These are phyloP conservation scores for Linderina pennispora DNA, from an alignment of 192 early-diverging fungal genomes.

Conservation along the genomic window DNA sequence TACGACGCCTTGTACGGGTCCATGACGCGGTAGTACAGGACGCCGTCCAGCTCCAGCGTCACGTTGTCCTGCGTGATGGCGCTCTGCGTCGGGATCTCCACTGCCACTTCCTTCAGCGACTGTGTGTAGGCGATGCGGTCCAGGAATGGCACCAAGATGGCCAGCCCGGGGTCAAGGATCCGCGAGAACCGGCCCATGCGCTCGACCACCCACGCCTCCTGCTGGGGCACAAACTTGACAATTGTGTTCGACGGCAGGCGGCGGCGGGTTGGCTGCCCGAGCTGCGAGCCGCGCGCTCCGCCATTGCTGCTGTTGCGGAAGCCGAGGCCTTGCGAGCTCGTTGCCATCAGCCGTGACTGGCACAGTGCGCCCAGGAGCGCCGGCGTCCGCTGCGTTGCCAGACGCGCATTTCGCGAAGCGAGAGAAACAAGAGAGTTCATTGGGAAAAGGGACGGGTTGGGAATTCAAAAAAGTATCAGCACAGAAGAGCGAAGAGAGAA, in stretches of 20 bases:
- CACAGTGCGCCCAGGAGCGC: no score
- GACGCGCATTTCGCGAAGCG: no score
- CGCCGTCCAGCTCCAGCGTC: conserved; percentile 91
- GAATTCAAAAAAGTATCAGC: no score
- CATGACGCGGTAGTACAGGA: conserved; percentile 88
- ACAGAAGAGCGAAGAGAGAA: no score
- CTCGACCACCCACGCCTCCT: conserved; percentile 97
- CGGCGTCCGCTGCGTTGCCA: no score
- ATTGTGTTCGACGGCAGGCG: conserved; percentile 46
- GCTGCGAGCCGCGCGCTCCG: neutral
- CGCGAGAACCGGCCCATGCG: conserved; percentile 85
- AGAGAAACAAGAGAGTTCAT: no score
- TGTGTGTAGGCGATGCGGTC: conserved; percentile 92
- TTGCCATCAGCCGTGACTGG: no score
- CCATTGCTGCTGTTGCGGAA: no score
- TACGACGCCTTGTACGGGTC: conserved; percentile 95
- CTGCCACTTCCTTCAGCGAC: conserved; percentile 89
- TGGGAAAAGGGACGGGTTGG: no score
- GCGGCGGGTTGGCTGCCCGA: neutral
- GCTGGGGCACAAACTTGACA: conserved; percentile 97
- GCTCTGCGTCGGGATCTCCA: conserved; percentile 84
- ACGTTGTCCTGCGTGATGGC: conserved; percentile 98
- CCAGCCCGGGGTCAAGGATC: conserved; percentile 86
- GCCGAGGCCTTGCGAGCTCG: no score
- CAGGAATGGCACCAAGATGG: conserved; percentile 81